These are phyloP conservation scores for Aspergillus calidoustus DNA, from an alignment of 2,329 filamentous ascomycete species.

Conservation along the genomic window DNA sequence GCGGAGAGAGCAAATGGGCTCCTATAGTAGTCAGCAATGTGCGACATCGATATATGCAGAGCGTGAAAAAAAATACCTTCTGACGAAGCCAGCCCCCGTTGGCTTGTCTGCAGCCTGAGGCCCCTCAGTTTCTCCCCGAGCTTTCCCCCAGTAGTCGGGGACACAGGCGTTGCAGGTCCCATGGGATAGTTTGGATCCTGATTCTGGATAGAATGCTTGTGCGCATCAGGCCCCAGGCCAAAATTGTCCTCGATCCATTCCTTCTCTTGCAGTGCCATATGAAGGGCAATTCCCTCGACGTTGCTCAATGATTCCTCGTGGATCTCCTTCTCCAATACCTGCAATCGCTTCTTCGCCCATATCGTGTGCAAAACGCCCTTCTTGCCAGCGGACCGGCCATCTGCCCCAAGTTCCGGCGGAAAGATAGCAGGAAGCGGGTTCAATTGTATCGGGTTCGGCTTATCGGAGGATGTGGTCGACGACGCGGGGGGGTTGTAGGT, in stretches of 20 bases:
- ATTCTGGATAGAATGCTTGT: constrained; percentile 36
- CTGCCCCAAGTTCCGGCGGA: constrained; percentile 72
- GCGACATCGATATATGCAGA: background rate
- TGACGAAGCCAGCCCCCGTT: constrained; percentile 63
- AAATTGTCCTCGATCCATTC: constrained; percentile 87
- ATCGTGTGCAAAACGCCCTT: constrained; percentile 86
- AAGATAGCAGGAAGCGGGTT: constrained; percentile 89
- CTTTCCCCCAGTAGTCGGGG: constrained; percentile 68
- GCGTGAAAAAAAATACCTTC: constrained; percentile 54
- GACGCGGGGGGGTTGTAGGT: constrained; percentile 50
- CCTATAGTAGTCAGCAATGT: constrained; percentile 4
- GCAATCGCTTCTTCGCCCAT: constrained; percentile 83
- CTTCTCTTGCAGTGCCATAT: constrained; percentile 82
- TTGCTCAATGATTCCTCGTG: constrained; percentile 73
- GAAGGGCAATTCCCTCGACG: constrained; percentile 77
- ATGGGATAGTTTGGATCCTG: constrained; percentile 35
- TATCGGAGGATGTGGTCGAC: constrained; percentile 24
- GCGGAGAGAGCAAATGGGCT: constrained; percentile 62
- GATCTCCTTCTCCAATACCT: constrained; percentile 77
- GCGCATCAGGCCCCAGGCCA: constrained; percentile 56
- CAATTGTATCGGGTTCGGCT: constrained; percentile 57
- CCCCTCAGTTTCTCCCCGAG: constrained; percentile 80
- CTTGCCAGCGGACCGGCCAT: constrained; percentile 68
- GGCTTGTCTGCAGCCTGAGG: constrained; percentile 75
- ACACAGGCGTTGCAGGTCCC: constrained; percentile 61